Evolutionary conservation across 2,329 filamentous ascomycete genomes (phyloP).

Genomic region (Claviceps lovelessii): DNA sequence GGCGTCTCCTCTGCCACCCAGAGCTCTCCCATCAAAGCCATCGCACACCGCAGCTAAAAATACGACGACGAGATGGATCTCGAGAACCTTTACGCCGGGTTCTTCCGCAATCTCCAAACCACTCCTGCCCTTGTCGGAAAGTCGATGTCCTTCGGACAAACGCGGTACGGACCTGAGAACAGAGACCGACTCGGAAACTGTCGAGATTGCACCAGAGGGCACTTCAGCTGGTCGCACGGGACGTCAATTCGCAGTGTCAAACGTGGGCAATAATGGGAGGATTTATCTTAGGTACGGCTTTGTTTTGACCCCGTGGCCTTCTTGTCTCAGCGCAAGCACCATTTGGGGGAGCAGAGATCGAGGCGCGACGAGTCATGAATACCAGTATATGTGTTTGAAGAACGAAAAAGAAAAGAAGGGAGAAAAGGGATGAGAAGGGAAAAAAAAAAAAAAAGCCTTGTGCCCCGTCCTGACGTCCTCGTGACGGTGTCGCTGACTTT

Average conservation of each 20-base stretch:
- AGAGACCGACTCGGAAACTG: conserved; percentile 39
- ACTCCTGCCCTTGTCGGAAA: conserved; percentile 32
- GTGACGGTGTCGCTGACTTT: conserved; percentile 10
- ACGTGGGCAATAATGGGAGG: conserved; percentile 69
- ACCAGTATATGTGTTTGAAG: no score
- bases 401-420: no score
- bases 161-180: conserved; percentile 28
- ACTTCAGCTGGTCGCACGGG: conserved; percentile 48
- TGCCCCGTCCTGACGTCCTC: not conserved
- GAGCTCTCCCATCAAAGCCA: conserved; percentile 4
- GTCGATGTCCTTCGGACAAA: conserved; percentile 28
- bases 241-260: conserved; percentile 64
- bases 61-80: conserved; percentile 3
- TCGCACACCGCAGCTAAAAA: conserved; percentile 4
- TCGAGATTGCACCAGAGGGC: conserved; percentile 45
- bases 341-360: not conserved
- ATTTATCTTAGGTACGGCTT: conserved; percentile 61
- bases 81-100: conserved; percentile 7
- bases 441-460: no score
- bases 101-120: conserved; percentile 18
- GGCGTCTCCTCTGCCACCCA: not conserved
- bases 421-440: no score
- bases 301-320: not conserved
- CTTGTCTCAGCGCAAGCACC: no score
- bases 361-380: not conserved